Conservation (phyloP, 352 stramenopile species). For the Globisporangium perplexum region DNA sequence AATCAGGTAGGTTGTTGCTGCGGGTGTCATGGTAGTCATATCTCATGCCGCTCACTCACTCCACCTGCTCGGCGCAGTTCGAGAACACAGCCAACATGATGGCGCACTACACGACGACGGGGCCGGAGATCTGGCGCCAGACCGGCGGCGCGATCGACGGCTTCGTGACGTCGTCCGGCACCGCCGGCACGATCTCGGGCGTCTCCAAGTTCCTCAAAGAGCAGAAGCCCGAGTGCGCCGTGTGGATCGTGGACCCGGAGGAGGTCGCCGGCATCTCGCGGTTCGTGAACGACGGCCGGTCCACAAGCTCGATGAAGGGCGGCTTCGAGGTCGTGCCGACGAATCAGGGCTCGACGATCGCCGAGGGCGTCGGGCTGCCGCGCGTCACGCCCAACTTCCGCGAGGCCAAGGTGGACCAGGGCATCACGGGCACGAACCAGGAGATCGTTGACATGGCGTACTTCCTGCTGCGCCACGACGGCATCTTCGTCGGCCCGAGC, state of each 20-base stretch:
- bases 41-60: too few species aligned
- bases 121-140: constrained; percentile 88
- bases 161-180: constrained; percentile 88
- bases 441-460: constrained; percentile 94
- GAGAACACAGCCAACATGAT: constrained; percentile 70
- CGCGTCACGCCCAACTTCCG: constrained; percentile 93
- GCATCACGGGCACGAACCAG: constrained; percentile 89
- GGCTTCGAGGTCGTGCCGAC: constrained; percentile 88
- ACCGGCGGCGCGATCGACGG: constrained; percentile 87
- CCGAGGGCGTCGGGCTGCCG: constrained; percentile 92
- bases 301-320: constrained; percentile 69
- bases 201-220: constrained; percentile 93
- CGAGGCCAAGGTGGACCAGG: constrained; percentile 84
- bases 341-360: constrained; percentile 83
- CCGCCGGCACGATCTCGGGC: constrained; percentile 91
- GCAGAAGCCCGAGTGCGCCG: constrained; percentile 41
- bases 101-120: constrained; percentile 73
- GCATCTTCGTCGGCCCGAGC: constrained; percentile 90
- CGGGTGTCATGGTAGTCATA: too few species aligned
- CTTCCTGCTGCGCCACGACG: constrained; percentile 86
- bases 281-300: constrained; percentile 65
- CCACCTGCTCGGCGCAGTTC: too few species aligned
- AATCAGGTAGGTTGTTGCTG: too few species aligned
- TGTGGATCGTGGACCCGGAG: constrained; percentile 77
- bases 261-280: constrained; percentile 83